phyloP scores from a whole-genome alignment of 352 stramenopile genomes.

The Globisporangium polare region DNA sequence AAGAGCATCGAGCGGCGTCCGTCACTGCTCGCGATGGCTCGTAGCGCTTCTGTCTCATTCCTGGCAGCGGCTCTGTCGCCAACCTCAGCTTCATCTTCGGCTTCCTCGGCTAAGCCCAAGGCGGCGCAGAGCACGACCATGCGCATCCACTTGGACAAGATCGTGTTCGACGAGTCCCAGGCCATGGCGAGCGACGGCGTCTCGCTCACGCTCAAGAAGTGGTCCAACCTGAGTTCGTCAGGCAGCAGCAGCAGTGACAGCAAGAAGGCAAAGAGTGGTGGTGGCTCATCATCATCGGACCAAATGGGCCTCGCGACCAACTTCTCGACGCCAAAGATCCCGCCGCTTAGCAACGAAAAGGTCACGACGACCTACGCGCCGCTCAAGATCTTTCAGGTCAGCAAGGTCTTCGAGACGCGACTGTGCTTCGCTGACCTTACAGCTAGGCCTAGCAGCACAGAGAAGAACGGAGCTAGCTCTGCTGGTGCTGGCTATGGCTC shows the following conservation, averaged over 20 bases:
- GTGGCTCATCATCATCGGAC: neutral
- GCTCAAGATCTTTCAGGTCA: slow-evolving; percentile 12
- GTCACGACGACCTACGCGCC: neutral
- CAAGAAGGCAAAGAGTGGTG: neutral
- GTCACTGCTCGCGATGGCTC: slow-evolving; percentile 9
- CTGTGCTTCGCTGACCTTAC: neutral
- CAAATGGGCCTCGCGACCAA: neutral
- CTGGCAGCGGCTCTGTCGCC: neutral
- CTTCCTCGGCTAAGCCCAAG: neutral
- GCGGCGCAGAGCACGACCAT: slow-evolving; percentile 4
- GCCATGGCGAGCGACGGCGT: slow-evolving; percentile 17
- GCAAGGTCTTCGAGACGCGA: slow-evolving; percentile 9
- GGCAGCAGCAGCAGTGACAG: neutral
- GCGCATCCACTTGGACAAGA: slow-evolving; percentile 20
- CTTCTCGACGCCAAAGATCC: slow-evolving; percentile 25
- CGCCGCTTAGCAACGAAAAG: neutral
- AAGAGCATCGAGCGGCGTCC: slow-evolving; percentile 1
- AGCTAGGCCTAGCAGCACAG: neutral
- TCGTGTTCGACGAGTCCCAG: slow-evolving; percentile 18
- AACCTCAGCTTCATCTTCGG: neutral
- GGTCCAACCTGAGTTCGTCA: neutral
- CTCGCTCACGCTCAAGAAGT: slow-evolving; percentile 36
- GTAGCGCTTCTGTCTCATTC: slow-evolving; percentile 8
- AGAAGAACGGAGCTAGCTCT: neutral
- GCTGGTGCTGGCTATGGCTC: neutral